Base-by-base conservation (phyloP, 305 asterid species). In the Solanum aculeatissimum region DNA sequence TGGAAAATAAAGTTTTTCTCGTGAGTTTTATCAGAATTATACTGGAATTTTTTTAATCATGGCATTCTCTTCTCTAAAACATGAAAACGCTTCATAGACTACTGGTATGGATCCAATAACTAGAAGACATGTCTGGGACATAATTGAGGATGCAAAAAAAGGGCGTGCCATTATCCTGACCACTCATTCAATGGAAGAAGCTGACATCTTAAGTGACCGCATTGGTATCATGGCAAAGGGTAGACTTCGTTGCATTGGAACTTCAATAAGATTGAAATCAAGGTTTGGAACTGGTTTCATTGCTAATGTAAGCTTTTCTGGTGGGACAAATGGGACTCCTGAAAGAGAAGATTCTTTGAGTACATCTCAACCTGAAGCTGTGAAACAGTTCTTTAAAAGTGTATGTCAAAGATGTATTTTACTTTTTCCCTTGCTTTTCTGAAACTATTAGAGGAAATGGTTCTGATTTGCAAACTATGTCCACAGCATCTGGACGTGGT, bases 101-200 rank as follows among this genome's bases (percentile, higher is more conserved):
- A 94, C 99, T 62, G 99, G 99, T 84, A 97, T 97, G 98, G 99
- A 95, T 88, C 99, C 99, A 83, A 88, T 95, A 83, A 93, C 98
- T 51, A 88, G 97, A 83, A 92, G 99, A 86, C 98, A 93, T 40
- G 98, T 92, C 78, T 97, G 99, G 98, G 97, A 95, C 86, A 97
- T 97, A 58, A 94, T 95, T 62, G 98, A 97, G 91, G 90, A 87
- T 60, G 95, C 99, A 58, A 97, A 97, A 87, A 91, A 87, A 88
- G 98, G 98, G 57, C 96, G 99, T 79, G 96, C 98, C 19, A 93
- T 97, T 55, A 93, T 97, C 82, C 91, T 97, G 81, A 97, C 98
- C 7, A 97, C 99, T 74, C 98, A 97, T 92, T 97, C 98, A 6
- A 97, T 97, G 99, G 98, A 92, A 83, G 98, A 97, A 92, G 99